Conservation (phyloP, 2,329 filamentous ascomycete species). For the Stachybotrys chartarum region DNA sequence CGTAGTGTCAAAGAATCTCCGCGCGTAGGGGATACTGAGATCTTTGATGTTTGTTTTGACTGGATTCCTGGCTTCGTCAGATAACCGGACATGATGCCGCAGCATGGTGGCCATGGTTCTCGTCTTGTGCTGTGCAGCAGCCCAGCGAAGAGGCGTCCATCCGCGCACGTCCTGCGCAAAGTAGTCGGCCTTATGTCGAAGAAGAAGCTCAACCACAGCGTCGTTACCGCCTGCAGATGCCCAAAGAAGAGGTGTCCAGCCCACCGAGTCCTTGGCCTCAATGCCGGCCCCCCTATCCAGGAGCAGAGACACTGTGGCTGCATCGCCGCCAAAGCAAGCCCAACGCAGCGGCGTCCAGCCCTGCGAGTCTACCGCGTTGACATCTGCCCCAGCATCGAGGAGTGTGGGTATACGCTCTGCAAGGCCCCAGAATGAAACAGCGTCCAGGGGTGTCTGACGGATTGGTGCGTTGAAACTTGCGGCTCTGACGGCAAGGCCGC, state of each 20-base stretch:
- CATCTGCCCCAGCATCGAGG: neutral
- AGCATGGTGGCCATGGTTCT: neutral
- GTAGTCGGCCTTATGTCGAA: neutral
- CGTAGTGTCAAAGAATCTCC: too few species aligned
- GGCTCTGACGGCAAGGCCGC: neutral
- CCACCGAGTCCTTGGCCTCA: neutral
- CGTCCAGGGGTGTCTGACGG: neutral
- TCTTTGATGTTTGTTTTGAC: neutral
- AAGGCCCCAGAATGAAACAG: neutral
- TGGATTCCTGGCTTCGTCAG: neutral
- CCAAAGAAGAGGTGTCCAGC: neutral
- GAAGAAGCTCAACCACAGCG: neutral
- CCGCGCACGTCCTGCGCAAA: neutral
- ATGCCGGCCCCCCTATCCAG: neutral
- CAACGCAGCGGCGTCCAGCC: neutral
- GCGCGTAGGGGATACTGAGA: neutral
- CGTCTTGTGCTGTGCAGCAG: neutral
- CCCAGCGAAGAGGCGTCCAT: neutral
- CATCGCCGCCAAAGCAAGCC: neutral
- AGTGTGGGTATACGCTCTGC: neutral
- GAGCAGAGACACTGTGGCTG: neutral
- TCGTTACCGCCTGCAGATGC: neutral
- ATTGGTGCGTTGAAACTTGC: neutral
- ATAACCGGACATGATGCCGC: neutral
- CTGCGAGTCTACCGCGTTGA: neutral